These are phyloP conservation scores for Perkinsus olseni DNA, from an alignment of 169 alveolate genomes.

Conservation along the genomic window DNA sequence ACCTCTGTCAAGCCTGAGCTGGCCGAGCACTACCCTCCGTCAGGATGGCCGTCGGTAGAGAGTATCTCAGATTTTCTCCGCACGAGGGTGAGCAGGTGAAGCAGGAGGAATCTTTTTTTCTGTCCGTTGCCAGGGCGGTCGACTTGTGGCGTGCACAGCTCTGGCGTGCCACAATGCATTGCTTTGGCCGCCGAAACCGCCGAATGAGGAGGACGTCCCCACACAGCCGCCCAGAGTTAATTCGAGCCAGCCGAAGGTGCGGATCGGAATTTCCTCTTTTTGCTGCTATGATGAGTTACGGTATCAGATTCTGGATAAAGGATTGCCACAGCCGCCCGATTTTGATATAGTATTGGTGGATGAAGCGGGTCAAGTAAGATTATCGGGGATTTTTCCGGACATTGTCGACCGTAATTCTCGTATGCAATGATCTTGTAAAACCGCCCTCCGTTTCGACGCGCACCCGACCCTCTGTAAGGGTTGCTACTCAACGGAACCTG, in stretches of 20 bases:
- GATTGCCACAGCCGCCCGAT: neutral
- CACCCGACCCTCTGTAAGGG: too few relatives aligned
- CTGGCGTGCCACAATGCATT: neutral
- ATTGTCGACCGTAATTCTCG: too few relatives aligned
- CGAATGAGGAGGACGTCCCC: neutral
- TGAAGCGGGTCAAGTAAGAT: neutral
- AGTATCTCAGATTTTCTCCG: neutral
- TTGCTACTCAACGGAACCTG: too few relatives aligned
- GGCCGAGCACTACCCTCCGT: neutral
- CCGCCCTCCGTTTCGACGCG: too few relatives aligned
- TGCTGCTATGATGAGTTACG: too few relatives aligned
- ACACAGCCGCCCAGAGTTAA: neutral
- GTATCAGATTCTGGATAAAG: neutral
- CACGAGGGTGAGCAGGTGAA: neutral
- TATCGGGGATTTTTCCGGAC: neutral
- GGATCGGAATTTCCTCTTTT: too few relatives aligned
- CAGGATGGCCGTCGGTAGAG: neutral
- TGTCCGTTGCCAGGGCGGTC: neutral
- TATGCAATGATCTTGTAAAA: too few relatives aligned
- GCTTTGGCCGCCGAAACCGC: neutral
- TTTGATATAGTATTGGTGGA: neutral
- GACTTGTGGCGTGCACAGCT: neutral
- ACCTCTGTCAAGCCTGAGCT: neutral
- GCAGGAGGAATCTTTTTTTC: neutral
- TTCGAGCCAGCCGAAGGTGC: neutral